These are phyloP conservation scores for Suillus lakei DNA, from an alignment of 768 basidiomycete species.

Conservation along the genomic window DNA sequence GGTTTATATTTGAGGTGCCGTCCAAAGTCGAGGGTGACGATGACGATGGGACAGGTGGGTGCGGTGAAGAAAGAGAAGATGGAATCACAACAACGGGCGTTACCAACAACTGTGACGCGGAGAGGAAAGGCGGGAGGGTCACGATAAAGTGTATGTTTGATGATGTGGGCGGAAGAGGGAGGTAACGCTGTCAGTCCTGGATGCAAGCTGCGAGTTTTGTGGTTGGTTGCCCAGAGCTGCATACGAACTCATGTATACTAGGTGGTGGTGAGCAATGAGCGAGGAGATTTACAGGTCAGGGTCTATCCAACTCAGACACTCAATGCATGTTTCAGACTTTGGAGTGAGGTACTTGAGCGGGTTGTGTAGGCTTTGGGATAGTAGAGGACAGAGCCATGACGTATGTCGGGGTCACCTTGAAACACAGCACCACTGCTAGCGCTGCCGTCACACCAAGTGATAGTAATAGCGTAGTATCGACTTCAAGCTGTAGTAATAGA, in stretches of 20 bases:
- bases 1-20: neutral
- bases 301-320: conserved; percentile 46
- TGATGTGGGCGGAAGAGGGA: conserved; percentile 52
- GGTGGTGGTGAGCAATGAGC: neutral
- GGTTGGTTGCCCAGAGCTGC: conserved; percentile 38
- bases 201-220: conserved; percentile 71
- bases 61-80: conserved; percentile 40
- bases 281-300: conserved; percentile 57
- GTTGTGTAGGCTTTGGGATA: neutral
- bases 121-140: conserved; percentile 68
- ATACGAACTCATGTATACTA: conserved; percentile 2
- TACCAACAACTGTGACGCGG: conserved; percentile 70
- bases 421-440: neutral
- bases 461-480: neutral
- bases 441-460: neutral
- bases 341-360: neutral
- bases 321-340: conserved; percentile 36
- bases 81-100: conserved; percentile 80
- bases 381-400: conserved; percentile 5
- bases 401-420: neutral
- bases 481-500: neutral
- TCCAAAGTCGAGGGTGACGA: neutral
- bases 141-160: conserved; percentile 65
- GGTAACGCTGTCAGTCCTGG: conserved; percentile 85
- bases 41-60: too few relatives aligned